Conservation (phyloP, 225 moss, liverwort and hornwort genomes). For the Lunularia cruciata region DNA sequence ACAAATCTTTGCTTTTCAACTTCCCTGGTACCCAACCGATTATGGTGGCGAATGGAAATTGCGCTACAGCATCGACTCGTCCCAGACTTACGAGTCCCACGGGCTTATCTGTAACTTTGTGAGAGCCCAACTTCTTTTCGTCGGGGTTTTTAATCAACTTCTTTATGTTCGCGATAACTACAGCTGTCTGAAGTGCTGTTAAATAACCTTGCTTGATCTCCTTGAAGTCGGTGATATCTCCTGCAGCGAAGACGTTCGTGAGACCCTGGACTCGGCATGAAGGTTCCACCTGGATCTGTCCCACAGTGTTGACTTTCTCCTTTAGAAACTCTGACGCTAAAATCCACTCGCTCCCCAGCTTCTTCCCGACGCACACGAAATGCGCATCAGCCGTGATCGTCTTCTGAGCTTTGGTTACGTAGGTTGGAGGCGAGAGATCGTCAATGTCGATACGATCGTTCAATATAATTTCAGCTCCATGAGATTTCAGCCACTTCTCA, state of each 20-base stretch:
- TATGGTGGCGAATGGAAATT: conserved; percentile 33
- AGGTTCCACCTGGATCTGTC: conserved; percentile 52
- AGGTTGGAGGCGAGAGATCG: conserved; percentile 40
- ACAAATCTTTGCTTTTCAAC: conserved; percentile 62
- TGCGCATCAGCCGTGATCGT: conserved; percentile 62
- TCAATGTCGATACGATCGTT: conserved; percentile 40
- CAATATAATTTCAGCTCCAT: conserved; percentile 55
- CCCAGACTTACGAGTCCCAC: conserved; percentile 62
- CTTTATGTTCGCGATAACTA: conserved; percentile 54
- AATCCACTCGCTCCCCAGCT: conserved; percentile 57
- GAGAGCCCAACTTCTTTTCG: conserved; percentile 36
- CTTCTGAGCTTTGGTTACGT: conserved; percentile 49
- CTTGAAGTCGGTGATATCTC: conserved; percentile 60
- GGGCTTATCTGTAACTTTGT: conserved; percentile 32
- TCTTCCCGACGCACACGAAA: conserved; percentile 65
- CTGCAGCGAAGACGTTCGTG: conserved; percentile 65
- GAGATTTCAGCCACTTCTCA: conserved; percentile 47
- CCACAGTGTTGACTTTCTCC: conserved; percentile 44
- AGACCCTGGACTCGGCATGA: conserved; percentile 46
- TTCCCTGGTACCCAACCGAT: conserved; percentile 54
- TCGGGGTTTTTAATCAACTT: conserved; percentile 53
- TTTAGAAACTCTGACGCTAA: conserved; percentile 40
- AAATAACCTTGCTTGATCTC: conserved; percentile 77
- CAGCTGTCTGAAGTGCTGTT: conserved; percentile 45
- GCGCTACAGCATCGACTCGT: conserved; percentile 40